Base-by-base conservation (phyloP, 2,329 filamentous ascomycete species). In the Talaromyces atroroseus region DNA sequence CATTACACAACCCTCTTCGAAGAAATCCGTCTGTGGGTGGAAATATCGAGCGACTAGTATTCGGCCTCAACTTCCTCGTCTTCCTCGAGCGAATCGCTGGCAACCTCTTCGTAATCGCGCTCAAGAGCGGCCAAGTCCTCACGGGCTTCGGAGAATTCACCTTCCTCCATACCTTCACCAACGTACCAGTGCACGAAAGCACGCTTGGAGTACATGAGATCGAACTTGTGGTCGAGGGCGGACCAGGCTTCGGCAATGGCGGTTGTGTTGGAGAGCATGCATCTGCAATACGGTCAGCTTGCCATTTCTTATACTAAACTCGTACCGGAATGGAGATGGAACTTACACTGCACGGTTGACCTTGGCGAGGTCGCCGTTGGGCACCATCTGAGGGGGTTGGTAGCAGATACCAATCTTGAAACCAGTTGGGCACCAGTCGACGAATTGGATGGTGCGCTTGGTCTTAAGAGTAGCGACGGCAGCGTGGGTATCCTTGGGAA, bases 331-430 rank as follows among this genome's bases (percentile, higher is more conserved):
- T 20, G 18, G n/a, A 24, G 10, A 23, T 36, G 11, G 5, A 20
- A 88, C 88, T 80, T 90, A 91, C 87, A 97, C 92, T 78, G 92
- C 92, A 71, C 94, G 92, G 85, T 92, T 90, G 77, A 96, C 92
- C 83, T 95, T 94, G 77, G 94, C 92, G 63, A 97, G 85, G 73
- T 97, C 94, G 70, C 92, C 92, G 79, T 96, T 95, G 71, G 91
- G 94, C 57, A 97, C 92, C 78, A 89, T 88, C 81, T 95, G 85
- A 65, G 92, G 92, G 72, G 92, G 89, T 82, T 97, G 92, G 87
- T 95, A 97, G 89, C 92, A 96, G 83, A 99, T 99, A 83, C 94
- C 94, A 67, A 99, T 90, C 89, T 99, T 99, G 88, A 99, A 99
- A 66, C 94, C 94, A 77, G 94, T 99, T 60, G 94, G 94, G 86